These are phyloP conservation scores for Colletotrichum sp. DNA, from an alignment of 2,329 filamentous ascomycete genomes.

Conservation along the genomic window DNA sequence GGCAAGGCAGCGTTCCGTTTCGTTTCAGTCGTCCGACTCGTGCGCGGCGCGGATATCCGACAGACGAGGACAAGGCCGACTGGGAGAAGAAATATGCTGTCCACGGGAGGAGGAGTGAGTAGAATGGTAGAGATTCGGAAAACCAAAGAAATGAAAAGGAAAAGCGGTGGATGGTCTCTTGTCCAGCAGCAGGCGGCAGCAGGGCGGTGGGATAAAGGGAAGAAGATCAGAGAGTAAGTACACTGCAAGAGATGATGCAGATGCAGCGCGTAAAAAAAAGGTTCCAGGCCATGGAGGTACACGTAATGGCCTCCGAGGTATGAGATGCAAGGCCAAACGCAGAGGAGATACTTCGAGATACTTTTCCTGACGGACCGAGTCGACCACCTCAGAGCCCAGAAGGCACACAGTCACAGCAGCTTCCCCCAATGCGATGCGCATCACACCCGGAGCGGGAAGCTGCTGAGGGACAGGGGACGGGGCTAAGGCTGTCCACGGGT, in stretches of 20 bases:
- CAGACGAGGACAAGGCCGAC: neutral
- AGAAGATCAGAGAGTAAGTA: neutral
- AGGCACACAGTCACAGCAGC: neutral
- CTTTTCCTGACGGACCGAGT: neutral
- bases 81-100: neutral
- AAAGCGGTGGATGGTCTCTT: neutral
- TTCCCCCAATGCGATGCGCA: neutral
- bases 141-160: neutral
- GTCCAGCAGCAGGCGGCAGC: neutral
- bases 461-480: neutral
- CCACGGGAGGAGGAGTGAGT: neutral
- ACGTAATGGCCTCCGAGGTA: neutral
- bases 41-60: neutral
- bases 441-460: neutral
- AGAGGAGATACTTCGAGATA: neutral
- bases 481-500: neutral
- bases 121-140: neutral
- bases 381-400: neutral
- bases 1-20: neutral
- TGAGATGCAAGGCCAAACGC: neutral
- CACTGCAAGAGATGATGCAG: neutral
- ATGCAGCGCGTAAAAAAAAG: neutral
- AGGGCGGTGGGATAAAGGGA: neutral
- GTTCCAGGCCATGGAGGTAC: neutral
- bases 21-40: slow-evolving; percentile 5